Percentiles rank a stretch among this genome's conserved stretches.
Conservation (phyloP, 768 basidiomycete species). For the Podaxis mareebaensis region DNA sequence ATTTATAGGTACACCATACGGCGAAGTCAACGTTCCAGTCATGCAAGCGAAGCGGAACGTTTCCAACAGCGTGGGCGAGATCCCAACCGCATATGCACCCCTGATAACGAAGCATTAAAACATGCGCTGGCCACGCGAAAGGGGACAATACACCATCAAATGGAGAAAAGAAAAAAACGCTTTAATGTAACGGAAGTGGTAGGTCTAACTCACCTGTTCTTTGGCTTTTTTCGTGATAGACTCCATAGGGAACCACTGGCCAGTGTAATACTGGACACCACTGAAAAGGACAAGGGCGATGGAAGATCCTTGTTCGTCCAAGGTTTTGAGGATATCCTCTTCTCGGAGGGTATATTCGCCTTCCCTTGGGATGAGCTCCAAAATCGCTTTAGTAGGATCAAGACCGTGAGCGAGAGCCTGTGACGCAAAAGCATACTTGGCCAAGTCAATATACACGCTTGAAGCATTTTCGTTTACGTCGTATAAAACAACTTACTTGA, state of each 20-base stretch:
- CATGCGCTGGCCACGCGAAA: conserved; percentile 19
- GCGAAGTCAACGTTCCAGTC: conserved; percentile 97
- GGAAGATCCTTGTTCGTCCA: conserved; percentile 68
- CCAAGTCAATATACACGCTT: conserved; percentile 18
- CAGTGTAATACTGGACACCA: conserved; percentile 97
- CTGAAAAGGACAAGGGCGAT: conserved; percentile 93
- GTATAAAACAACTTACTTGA: conserved; percentile 60
- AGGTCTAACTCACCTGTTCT: conserved; percentile 56
- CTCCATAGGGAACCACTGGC: conserved; percentile 90
- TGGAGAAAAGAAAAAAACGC: neutral
- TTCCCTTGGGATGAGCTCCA: conserved; percentile 76
- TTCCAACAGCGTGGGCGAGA: conserved; percentile 93
- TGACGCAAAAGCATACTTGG: conserved; percentile 94
- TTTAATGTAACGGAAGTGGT: neutral
- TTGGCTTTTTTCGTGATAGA: conserved; percentile 83
- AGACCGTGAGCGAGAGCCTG: conserved; percentile 81
- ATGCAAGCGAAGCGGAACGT: conserved; percentile 85
- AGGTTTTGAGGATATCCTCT: conserved; percentile 80
- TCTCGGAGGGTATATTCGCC: conserved; percentile 87
- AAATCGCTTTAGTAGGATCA: conserved; percentile 69
- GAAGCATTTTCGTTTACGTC: conserved; percentile 18
- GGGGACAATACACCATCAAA: conserved; percentile 8
- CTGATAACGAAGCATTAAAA: conserved; percentile 40
- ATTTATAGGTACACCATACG: conserved; percentile 99
- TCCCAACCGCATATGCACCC: conserved; percentile 96